Conservation (phyloP, 1,284 basidiomycete genomes). For the Pseudozyma flocculosa region DNA sequence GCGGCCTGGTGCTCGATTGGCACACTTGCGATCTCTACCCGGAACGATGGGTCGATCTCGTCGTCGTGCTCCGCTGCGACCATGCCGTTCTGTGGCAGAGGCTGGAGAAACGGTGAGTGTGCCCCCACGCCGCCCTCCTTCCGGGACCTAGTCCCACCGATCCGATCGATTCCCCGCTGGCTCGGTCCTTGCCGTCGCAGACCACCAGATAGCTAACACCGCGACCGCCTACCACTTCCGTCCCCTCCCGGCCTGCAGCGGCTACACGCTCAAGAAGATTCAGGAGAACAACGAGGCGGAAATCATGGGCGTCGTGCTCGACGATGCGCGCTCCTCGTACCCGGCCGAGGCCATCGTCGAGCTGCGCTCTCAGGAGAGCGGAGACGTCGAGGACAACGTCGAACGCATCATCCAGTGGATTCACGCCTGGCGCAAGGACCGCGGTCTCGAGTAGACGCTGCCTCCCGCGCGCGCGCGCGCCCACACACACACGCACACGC, state of each 20-base stretch:
- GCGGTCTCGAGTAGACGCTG: slow-evolving; percentile 38
- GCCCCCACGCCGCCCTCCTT: too few species aligned
- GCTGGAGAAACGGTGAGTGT: slow-evolving; percentile 77
- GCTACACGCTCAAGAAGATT: slow-evolving; percentile 87
- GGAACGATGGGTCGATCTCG: slow-evolving; percentile 95
- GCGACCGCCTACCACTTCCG: too few species aligned
- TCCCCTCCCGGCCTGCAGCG: slow-evolving; percentile 61
- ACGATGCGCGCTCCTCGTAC: slow-evolving; percentile 86
- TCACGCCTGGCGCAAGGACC: slow-evolving; percentile 70
- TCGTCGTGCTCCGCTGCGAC: slow-evolving; percentile 86
- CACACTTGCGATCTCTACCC: slow-evolving; percentile 94
- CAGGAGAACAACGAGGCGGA: slow-evolving; percentile 98
- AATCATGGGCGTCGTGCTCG: slow-evolving; percentile 90
- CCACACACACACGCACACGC: too few species aligned
- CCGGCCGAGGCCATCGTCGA: slow-evolving; percentile 82
- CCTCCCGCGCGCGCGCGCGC: too few species aligned
- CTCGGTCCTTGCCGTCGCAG: not conserved
- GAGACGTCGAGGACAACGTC: slow-evolving; percentile 84
- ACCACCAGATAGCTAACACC: too few species aligned
- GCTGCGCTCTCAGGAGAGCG: slow-evolving; percentile 73
- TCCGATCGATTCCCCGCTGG: not conserved
- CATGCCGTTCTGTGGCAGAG: slow-evolving; percentile 88
- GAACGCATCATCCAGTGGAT: slow-evolving; percentile 83
- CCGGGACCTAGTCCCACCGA: too few species aligned
- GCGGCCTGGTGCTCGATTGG: slow-evolving; percentile 90